Conservation (phyloP, 106 monocot species). For the Allium fistulosum region DNA sequence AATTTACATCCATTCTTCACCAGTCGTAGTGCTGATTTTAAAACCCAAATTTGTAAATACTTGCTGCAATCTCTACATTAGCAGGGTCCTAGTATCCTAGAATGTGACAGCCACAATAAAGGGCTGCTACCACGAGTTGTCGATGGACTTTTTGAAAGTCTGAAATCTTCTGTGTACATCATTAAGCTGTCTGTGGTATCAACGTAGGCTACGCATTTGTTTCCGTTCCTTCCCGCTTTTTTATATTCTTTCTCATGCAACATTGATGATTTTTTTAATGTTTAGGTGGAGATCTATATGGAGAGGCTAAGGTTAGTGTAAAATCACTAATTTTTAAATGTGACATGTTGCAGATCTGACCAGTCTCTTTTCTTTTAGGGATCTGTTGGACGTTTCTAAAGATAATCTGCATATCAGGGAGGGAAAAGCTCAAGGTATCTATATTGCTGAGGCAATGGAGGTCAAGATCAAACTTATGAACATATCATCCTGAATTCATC, state of each 20-base stretch:
- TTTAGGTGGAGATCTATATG: slow-evolving; percentile 90
- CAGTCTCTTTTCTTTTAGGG: slow-evolving; percentile 26
- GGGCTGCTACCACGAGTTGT: slow-evolving; percentile 66
- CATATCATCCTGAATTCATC: neutral
- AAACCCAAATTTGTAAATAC: no score
- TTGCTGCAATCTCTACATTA: no score
- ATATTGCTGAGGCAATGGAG: slow-evolving; percentile 70
- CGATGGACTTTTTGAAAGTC: slow-evolving; percentile 47
- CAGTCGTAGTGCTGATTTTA: no score
- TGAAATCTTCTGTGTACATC: slow-evolving; percentile 20
- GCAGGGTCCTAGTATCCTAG: slow-evolving; percentile 56
- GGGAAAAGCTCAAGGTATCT: slow-evolving; percentile 56
- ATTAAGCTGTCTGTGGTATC: slow-evolving; percentile 85
- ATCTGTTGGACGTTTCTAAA: slow-evolving; percentile 86
- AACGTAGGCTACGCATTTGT: neutral
- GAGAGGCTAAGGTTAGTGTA: slow-evolving; percentile 71
- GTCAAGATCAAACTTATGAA: slow-evolving; percentile 13
- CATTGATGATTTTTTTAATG: slow-evolving; percentile 3
- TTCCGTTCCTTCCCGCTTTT: neutral
- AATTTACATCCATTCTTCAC: no score
- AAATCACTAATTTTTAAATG: no score
- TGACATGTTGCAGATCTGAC: no score
- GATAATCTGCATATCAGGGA: slow-evolving; percentile 85
- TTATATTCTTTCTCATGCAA: no score
- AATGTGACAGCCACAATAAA: slow-evolving; percentile 40